Conservation (phyloP, 2,329 filamentous ascomycete species). For the Microsporum audouinii region DNA sequence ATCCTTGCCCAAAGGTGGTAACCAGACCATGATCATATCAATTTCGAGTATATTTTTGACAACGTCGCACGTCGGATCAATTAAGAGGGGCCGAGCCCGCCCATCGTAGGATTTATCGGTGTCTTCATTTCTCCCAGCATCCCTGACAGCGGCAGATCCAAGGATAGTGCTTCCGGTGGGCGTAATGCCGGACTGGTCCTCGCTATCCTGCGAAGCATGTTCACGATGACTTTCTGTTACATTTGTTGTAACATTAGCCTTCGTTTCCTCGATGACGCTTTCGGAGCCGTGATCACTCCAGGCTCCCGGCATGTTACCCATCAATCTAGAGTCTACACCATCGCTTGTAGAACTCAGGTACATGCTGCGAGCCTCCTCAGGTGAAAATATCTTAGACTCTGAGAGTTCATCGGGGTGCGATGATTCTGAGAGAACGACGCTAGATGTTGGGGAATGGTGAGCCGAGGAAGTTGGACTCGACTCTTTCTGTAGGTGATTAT, state of each 20-base stretch:
- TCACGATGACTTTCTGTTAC: not conserved
- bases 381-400: slow-evolving; percentile 38
- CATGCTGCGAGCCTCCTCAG: slow-evolving; percentile 41
- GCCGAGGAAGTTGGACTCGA: not conserved
- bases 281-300: slow-evolving; percentile 24
- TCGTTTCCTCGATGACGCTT: not conserved
- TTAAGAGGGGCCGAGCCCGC: not conserved
- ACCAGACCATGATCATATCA: slow-evolving; percentile 27
- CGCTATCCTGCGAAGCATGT: not conserved
- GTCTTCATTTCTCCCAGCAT: not conserved
- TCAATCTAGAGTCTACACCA: slow-evolving; percentile 18
- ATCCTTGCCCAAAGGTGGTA: slow-evolving; percentile 21
- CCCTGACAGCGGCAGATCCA: not conserved
- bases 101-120: not conserved
- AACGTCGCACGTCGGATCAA: slow-evolving; percentile 15
- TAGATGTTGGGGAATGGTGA: not conserved
- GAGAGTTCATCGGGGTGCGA: slow-evolving; percentile 27
- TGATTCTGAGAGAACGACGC: not conserved
- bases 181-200: not conserved
- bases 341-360: slow-evolving; percentile 47
- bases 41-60: slow-evolving; percentile 27
- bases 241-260: not conserved
- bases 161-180: not conserved
- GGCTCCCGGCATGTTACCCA: slow-evolving; percentile 32
- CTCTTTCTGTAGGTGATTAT: not conserved